Evolutionary conservation across 1,284 basidiomycete genomes (phyloP), one percentile per base, ranked within the genome.

Genomic region (Apiotrichum mycotoxinovorans): DNA sequence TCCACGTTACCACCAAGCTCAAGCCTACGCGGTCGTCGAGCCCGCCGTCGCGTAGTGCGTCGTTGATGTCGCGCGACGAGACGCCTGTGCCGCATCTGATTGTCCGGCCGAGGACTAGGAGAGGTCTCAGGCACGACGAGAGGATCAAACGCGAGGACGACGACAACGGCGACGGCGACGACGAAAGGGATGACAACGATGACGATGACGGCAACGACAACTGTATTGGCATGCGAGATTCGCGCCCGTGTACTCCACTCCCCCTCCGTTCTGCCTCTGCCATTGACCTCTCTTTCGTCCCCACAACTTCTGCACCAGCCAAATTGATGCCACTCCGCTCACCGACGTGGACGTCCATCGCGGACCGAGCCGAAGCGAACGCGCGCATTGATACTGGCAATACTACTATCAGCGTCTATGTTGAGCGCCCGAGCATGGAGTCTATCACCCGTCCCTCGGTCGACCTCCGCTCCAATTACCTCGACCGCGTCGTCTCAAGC

Each of bases 1-100:
- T 66, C 54, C 47, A 65, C 18, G 69, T 62, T 22, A 58, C 58
- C 44, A 45, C 38, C 33, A 25, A 52, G 48, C 55, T 57, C 15
- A 51, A 50, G 45, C 59, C 55, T 7, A 60, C 51, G 15, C 50
- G 58, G 34, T 56, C 54, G 25, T 49, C 45, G 12, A 56, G 54
- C n/a, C 53, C 58, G 7, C 57, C 22, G 14, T 34, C 45, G 33
- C 45, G 53, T 44, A 33, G 12, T 12, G 43, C 43, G 20, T 52
- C 51, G n/a, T 27, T 23, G n/a, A 35, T 14, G 35, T 49, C 48
- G 38, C 49, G 49, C n/a, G 48, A 50, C 35, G 22, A 45, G 37
- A 18, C 52, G n/a, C 12, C n/a, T 17, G 37, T 26, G 22, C 45
- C 52, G 25, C 37, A 23, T 14, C 23, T 38, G 23, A n/a, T 49